Evolutionary conservation across 352 stramenopile species (phyloP).

Genomic region (Phytophthora pini): DNA sequence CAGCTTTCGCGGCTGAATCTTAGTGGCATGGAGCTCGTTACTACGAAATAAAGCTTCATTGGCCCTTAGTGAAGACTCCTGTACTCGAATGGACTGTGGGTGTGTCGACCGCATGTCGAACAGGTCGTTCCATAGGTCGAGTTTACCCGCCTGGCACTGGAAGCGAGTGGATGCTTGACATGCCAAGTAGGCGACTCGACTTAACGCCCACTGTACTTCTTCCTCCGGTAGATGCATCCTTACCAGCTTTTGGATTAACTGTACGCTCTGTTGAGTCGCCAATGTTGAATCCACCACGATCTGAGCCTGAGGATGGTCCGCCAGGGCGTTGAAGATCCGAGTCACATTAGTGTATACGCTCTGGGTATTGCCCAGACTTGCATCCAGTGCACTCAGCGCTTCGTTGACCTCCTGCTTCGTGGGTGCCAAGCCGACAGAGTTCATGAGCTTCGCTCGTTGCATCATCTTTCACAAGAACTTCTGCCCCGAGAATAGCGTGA

Average conservation of each 20-base stretch:
- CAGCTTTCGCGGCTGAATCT: constrained; percentile 13
- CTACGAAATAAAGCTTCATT: constrained; percentile 36
- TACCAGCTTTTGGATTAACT: constrained; percentile 29
- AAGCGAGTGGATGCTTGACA: constrained; percentile 41
- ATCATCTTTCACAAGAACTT: constrained; percentile 13
- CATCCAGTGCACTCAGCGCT: constrained; percentile 33
- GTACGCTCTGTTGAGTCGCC: constrained; percentile 16
- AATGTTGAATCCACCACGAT: constrained; percentile 24
- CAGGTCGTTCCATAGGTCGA: constrained; percentile 45
- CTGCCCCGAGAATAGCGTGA: constrained; percentile 20
- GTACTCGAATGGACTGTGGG: constrained; percentile 41
- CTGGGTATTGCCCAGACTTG: constrained; percentile 22
- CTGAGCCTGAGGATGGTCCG: constrained; percentile 13
- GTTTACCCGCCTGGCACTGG: constrained; percentile 41
- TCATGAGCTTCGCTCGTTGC: constrained; percentile 24
- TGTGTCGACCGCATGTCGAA: constrained; percentile 34
- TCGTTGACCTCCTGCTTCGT: constrained; percentile 16
- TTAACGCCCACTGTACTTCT: constrained; percentile 50
- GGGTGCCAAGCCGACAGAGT: not conserved
- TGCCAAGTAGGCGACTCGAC: constrained; percentile 29
- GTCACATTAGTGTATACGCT: constrained; percentile 41
- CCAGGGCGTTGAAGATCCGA: constrained; percentile 25
- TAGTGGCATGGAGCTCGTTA: constrained; percentile 43
- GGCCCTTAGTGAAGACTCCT: constrained; percentile 39
- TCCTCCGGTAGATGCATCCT: constrained; percentile 35